phyloP scores from a whole-genome alignment of 306 rosid species.

The Gleditsia sinensis region DNA sequence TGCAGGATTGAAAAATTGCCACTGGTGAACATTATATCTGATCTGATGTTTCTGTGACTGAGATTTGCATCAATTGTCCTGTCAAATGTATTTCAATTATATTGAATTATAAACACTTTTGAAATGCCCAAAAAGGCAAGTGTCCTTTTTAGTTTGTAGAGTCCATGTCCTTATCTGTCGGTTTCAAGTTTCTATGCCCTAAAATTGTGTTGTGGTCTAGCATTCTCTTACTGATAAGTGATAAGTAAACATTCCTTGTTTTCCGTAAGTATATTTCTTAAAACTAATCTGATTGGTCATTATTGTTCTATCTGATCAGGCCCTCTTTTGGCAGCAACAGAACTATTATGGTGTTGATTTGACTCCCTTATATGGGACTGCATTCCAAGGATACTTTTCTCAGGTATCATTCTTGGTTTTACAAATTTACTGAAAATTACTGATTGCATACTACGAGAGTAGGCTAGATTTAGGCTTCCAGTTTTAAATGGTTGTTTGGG shows the following conservation, averaged over 20 bases:
- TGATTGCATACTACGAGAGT: conserved; percentile 6
- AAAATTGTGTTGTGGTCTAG: conserved; percentile 25
- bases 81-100: conserved; percentile 26
- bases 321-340: conserved; percentile 98
- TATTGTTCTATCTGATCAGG: conserved; percentile 43
- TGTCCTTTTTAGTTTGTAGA: neutral
- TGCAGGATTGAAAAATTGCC: conserved; percentile 16
- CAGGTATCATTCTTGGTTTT: conserved; percentile 52
- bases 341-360: conserved; percentile 93
- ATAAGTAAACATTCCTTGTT: conserved; percentile 2
- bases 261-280: neutral
- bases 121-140: neutral
- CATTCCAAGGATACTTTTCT: conserved; percentile 79
- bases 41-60: neutral
- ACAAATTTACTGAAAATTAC: conserved; percentile 19
- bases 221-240: neutral
- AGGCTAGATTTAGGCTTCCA: conserved; percentile 10
- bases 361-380: conserved; percentile 71
- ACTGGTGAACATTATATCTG: neutral
- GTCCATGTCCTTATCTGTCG: neutral
- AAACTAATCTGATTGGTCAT: conserved; percentile 4
- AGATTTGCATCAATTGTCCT: conserved; percentile 27
- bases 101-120: neutral
- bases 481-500: conserved; percentile 16
- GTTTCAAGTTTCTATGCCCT: conserved; percentile 7